Conservation (phyloP, 2,329 filamentous ascomycete genomes). For the Hypoxylon sp. region DNA sequence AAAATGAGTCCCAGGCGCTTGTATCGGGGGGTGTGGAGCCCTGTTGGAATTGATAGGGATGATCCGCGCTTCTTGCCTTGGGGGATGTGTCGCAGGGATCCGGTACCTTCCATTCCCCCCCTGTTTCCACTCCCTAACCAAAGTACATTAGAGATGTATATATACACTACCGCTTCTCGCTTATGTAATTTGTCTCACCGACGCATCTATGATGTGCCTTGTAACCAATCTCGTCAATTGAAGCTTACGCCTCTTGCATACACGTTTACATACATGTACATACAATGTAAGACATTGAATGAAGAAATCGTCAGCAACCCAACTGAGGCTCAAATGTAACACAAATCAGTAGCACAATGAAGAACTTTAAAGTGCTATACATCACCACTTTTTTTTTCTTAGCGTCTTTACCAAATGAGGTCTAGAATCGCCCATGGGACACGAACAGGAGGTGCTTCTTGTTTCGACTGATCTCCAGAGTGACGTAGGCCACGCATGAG, state of each 20-base stretch:
- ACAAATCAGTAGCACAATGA: not conserved
- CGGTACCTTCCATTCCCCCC: not conserved
- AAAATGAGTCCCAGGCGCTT: constrained; percentile 37
- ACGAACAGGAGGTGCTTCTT: constrained; percentile 14
- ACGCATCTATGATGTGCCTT: not conserved
- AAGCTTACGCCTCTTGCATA: not conserved
- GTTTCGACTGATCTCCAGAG: constrained; percentile 35
- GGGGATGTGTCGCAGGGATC: constrained; percentile 47
- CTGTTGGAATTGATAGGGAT: constrained; percentile 30
- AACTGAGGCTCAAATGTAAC: constrained; percentile 15
- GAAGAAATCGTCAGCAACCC: constrained; percentile 1
- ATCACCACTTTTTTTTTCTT: constrained; percentile 3
- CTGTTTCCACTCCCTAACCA: not conserved
- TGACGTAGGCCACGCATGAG: constrained; percentile 33
- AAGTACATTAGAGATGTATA: not conserved
- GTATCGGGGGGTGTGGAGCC: constrained; percentile 35
- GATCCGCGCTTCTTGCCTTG: constrained; percentile 42
- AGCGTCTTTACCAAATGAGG: constrained; percentile 10
- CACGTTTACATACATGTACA: not conserved
- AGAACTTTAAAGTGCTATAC: not conserved
- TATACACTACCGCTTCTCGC: constrained; percentile 1
- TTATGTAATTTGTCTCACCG: too few species aligned
- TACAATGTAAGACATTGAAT: not conserved
- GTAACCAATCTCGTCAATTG: constrained; percentile 6
- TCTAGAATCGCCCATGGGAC: constrained; percentile 16